Evolutionary conservation across 495 filamentous ascomycete species (phyloP).

Genomic region (Neurospora sp.): DNA sequence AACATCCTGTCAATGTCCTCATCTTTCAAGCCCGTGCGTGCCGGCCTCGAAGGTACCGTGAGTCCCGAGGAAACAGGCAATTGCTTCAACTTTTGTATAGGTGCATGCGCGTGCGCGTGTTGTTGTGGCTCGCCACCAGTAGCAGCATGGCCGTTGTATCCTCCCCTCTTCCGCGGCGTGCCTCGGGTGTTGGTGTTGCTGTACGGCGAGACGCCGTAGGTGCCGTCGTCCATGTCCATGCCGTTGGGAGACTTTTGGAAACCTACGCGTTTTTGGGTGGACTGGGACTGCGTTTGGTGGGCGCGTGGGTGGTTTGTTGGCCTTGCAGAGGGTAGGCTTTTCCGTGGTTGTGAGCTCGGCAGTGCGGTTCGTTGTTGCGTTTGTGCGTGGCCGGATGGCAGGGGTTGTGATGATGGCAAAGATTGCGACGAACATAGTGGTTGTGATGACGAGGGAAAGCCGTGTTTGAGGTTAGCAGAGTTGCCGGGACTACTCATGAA

Average conservation of each 20-base stretch:
- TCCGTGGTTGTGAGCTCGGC: conserved; percentile 32
- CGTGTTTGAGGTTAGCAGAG: conserved; percentile 47
- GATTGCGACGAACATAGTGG: conserved; percentile 21
- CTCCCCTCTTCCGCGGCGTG: conserved; percentile 27
- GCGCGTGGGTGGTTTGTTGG: conserved; percentile 25
- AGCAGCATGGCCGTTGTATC: conserved; percentile 18
- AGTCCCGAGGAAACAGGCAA: conserved; percentile 32
- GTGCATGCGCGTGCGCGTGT: background rate
- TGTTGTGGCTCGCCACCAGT: background rate
- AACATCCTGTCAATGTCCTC: conserved; percentile 40
- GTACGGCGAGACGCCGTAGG: conserved; percentile 7
- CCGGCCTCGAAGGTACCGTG: conserved; percentile 19
- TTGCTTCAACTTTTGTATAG: conserved; percentile 14
- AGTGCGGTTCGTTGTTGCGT: conserved; percentile 28
- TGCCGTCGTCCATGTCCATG: conserved; percentile 34
- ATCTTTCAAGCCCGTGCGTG: conserved; percentile 25
- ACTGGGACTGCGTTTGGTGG: conserved; percentile 13
- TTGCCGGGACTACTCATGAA: conserved; percentile 84
- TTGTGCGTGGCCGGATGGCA: conserved; percentile 24
- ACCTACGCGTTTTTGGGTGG: conserved; percentile 30
- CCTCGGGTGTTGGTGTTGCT: conserved; percentile 25
- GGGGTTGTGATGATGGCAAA: conserved; percentile 26
- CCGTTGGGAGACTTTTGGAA: conserved; percentile 34
- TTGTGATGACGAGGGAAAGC: conserved; percentile 31
- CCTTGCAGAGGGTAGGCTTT: conserved; percentile 34